phyloP scores from a whole-genome alignment of 139 green algal species.

The Tetradesmus lagerheimii region DNA sequence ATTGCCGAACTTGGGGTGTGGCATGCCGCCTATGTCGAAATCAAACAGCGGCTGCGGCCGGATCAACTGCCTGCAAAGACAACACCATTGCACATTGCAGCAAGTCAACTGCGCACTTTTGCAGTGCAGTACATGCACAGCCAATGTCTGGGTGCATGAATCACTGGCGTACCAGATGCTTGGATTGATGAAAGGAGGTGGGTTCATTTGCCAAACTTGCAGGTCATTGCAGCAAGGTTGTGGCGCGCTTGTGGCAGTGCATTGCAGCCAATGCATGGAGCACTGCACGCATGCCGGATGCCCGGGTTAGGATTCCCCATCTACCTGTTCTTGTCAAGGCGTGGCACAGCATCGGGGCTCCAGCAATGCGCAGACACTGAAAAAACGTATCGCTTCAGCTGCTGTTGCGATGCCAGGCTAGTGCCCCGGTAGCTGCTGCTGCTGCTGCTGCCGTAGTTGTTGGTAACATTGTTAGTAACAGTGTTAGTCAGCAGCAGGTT shows the following conservation, averaged over 20 bases:
- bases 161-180: no score
- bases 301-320: background rate
- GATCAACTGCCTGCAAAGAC: background rate
- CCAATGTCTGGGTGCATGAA: no score
- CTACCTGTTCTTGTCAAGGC: background rate
- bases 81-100: no score
- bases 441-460: background rate
- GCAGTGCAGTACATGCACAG: no score
- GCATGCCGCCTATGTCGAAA: constrained; percentile 17
- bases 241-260: no score
- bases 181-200: no score
- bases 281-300: background rate
- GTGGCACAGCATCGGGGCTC: background rate
- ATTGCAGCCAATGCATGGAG: no score
- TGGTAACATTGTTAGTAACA: background rate
- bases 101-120: no score
- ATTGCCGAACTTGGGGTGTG: background rate
- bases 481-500: constrained; percentile 15
- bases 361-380: background rate
- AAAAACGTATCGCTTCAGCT: constrained; percentile 1
- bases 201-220: no score
- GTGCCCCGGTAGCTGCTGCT: background rate
- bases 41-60: constrained; percentile 37
- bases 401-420: background rate
- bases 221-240: no score